Evolutionary conservation across 1,284 basidiomycete genomes (phyloP).

Genomic region (Farysia itapuensis): DNA sequence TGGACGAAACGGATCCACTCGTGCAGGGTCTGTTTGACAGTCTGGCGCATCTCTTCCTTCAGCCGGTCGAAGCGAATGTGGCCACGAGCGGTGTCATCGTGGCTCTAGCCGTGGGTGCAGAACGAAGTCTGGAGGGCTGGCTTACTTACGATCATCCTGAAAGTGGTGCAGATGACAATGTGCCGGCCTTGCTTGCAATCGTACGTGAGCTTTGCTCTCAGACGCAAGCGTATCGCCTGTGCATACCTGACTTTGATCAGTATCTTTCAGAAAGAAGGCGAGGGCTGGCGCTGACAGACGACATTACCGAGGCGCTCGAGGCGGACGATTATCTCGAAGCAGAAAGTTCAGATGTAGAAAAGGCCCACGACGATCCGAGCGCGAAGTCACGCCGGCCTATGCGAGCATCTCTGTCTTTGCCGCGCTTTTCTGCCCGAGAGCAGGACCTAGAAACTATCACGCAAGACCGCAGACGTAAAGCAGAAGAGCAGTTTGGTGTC

Average conservation of each 20-base stretch:
- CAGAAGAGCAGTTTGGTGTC: slow-evolving; percentile 17
- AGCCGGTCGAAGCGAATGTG: slow-evolving; percentile 82
- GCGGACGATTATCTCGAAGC: slow-evolving; percentile 4
- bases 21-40: slow-evolving; percentile 72
- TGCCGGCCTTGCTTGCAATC: slow-evolving; percentile 30
- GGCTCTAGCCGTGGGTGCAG: slow-evolving; percentile 76
- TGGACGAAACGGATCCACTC: slow-evolving; percentile 78
- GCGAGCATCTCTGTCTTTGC: slow-evolving; percentile 7
- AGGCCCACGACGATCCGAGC: neutral
- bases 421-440: slow-evolving; percentile 1
- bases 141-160: slow-evolving; percentile 62
- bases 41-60: slow-evolving; percentile 77
- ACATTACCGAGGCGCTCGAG: slow-evolving; percentile 81
- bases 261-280: slow-evolving; percentile 81
- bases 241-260: slow-evolving; percentile 78
- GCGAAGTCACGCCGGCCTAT: neutral
- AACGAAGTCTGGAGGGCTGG: slow-evolving; percentile 85
- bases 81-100: slow-evolving; percentile 80
- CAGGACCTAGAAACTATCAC: slow-evolving; percentile 4
- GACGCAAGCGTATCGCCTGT: slow-evolving; percentile 72
- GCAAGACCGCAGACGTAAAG: slow-evolving; percentile 1
- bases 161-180: slow-evolving; percentile 28
- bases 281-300: slow-evolving; percentile 87
- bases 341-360: neutral
- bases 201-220: slow-evolving; percentile 59